Percentiles rank a stretch among this genome's conserved stretches.
These are phyloP conservation scores for Linum lewisii DNA, from an alignment of 345 rosid genomes.

Conservation along the genomic window DNA sequence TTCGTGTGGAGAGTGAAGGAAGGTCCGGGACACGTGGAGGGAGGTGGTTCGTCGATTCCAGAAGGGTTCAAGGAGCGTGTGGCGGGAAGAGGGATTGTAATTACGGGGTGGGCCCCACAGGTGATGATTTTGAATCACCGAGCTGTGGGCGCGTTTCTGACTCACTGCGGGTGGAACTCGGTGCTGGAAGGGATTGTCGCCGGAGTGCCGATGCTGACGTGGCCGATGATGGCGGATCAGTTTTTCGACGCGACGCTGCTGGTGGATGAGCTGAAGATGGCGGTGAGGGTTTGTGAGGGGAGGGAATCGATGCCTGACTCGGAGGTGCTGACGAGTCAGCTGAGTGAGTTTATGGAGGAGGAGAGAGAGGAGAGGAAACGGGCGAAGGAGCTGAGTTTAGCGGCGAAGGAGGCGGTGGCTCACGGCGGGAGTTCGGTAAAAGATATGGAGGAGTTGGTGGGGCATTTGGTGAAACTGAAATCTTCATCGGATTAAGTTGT, in stretches of 20 bases:
- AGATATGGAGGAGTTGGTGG: conserved; percentile 8
- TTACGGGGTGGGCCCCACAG: conserved; percentile 19
- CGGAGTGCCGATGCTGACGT: conserved; percentile 10
- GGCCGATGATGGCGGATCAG: conserved; percentile 17
- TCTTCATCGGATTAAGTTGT: neutral
- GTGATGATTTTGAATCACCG: conserved; percentile 9
- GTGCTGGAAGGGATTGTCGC: conserved; percentile 12
- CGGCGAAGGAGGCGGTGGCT: conserved; percentile 6
- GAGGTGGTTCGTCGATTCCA: conserved; percentile 1
- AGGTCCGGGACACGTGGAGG: too few relatives aligned
- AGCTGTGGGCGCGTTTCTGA: conserved; percentile 11
- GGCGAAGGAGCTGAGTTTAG: neutral
- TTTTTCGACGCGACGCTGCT: neutral
- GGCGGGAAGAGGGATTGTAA: conserved; percentile 10
- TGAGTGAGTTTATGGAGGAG: neutral
- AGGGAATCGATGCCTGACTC: neutral
- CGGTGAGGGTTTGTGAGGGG: conserved; percentile 9
- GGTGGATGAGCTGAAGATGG: conserved; percentile 5
- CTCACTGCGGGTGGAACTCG: conserved; percentile 16
- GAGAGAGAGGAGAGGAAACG: neutral
- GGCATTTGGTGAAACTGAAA: neutral
- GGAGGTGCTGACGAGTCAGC: neutral
- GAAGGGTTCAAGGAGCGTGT: conserved; percentile 9
- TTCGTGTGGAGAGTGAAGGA: conserved; percentile 13
- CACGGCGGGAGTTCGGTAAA: conserved; percentile 10